Evolutionary conservation across 352 stramenopile genomes (phyloP).

Genomic region (Phytophthora melonis): DNA sequence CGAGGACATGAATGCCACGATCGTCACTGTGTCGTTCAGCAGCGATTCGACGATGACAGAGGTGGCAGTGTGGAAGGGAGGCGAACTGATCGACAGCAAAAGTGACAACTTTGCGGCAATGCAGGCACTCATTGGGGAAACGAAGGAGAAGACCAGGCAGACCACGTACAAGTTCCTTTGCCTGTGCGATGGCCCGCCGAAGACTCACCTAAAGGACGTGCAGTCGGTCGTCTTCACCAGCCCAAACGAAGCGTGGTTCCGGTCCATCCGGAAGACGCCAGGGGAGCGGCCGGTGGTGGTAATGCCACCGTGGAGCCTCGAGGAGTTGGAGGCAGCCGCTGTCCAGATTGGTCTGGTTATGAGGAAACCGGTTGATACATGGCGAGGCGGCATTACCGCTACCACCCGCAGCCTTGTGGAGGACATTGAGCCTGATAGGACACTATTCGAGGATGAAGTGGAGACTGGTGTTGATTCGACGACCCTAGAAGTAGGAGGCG

Average conservation of each 20-base stretch:
- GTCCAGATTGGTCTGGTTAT: too few species aligned
- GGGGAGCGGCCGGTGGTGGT: too few species aligned
- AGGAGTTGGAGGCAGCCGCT: too few species aligned
- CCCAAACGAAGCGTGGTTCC: not conserved
- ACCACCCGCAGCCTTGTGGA: too few species aligned
- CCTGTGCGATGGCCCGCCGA: not conserved
- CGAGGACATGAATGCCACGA: not conserved
- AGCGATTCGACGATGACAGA: not conserved
- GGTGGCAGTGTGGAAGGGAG: not conserved
- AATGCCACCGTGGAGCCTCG: too few species aligned
- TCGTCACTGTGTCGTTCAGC: not conserved
- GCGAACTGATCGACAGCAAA: not conserved
- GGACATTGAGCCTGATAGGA: too few species aligned
- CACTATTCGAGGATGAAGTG: too few species aligned
- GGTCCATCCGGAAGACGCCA: too few species aligned
- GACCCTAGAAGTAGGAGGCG: too few species aligned
- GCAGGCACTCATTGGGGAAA: not conserved
- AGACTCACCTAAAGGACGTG: not conserved
- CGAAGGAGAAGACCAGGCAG: not conserved
- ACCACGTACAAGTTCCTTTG: not conserved
- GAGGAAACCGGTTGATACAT: too few species aligned
- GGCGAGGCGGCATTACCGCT: too few species aligned
- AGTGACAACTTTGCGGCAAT: not conserved
- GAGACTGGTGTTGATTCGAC: too few species aligned
- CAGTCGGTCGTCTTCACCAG: not conserved